A percentile compares a stretch with the other conserved stretches of the same genome.
phyloP scores from a whole-genome alignment of 495 filamentous ascomycete species.

The Darksidea phi region DNA sequence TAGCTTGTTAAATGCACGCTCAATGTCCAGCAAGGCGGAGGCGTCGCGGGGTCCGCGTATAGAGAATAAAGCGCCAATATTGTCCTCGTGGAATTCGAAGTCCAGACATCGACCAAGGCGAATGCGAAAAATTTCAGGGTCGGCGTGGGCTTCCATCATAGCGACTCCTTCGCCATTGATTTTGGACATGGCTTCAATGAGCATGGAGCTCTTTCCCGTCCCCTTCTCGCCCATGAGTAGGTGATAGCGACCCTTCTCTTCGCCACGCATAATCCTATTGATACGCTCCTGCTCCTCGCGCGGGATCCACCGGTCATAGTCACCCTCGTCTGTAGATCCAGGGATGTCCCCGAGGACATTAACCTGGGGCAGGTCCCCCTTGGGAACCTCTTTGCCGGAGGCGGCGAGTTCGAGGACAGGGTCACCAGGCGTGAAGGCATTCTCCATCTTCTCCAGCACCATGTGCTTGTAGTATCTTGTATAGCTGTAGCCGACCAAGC shows the following conservation, averaged over 20 bases:
- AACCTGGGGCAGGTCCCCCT: constrained; percentile 1
- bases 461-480: constrained; percentile 85
- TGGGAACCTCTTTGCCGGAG: constrained; percentile 37
- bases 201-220: constrained; percentile 92
- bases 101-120: constrained; percentile 89
- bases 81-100: constrained; percentile 89
- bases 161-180: constrained; percentile 80
- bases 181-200: constrained; percentile 90
- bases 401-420: constrained; percentile 87
- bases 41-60: constrained; percentile 91
- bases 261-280: constrained; percentile 72
- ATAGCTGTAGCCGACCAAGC: constrained; percentile 79
- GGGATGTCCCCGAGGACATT: constrained; percentile 13
- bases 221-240: constrained; percentile 95
- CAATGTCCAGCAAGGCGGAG: constrained; percentile 87
- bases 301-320: constrained; percentile 75
- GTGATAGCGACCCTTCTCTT: constrained; percentile 75
- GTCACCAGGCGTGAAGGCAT: constrained; percentile 90
- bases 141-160: constrained; percentile 94
- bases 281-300: constrained; percentile 78
- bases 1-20: constrained; percentile 93
- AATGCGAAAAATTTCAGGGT: constrained; percentile 91
- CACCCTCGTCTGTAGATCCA: constrained; percentile 45
- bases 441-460: constrained; percentile 83
- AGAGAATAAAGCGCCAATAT: constrained; percentile 91